A percentile compares a stretch with the other conserved stretches of the same genome.
Conservation (phyloP, 768 basidiomycete genomes). For the Pholiota conissans region DNA sequence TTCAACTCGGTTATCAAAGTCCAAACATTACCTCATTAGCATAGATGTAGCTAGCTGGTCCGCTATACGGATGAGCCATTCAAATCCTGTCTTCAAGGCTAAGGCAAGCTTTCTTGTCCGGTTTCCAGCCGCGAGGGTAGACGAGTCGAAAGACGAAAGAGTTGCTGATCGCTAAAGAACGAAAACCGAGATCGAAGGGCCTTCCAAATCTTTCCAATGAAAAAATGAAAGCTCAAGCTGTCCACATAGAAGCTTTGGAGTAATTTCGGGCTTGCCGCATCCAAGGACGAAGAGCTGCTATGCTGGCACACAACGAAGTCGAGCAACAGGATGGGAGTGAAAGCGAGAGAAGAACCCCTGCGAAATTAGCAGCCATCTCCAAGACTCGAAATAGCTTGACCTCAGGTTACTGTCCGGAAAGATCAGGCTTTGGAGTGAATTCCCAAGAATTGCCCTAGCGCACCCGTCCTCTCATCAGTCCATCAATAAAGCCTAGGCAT, state of each 20-base stretch:
- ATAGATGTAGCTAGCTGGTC: slow-evolving; percentile 33
- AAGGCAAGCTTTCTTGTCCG: neutral
- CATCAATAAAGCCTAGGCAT: neutral
- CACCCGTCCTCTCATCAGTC: neutral
- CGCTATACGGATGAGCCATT: slow-evolving; percentile 34
- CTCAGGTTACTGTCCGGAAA: neutral
- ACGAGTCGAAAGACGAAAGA: too few relatives aligned
- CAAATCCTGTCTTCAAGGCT: neutral
- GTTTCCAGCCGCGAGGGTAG: neutral
- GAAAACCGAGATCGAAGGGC: too few relatives aligned
- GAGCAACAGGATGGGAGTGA: neutral
- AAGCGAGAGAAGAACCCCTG: neutral
- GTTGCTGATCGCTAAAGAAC: too few relatives aligned
- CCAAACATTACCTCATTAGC: slow-evolving; percentile 25
- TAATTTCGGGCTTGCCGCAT: neutral
- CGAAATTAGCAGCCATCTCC: neutral
- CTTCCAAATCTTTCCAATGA: too few relatives aligned
- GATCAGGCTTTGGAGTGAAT: neutral
- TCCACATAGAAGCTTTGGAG: neutral
- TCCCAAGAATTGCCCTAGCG: too few relatives aligned
- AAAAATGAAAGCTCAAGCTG: neutral
- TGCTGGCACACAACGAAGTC: neutral
- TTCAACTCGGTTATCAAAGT: too few relatives aligned
- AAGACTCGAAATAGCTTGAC: neutral
- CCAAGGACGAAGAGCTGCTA: neutral